Evolutionary conservation across 2,329 filamentous ascomycete species (phyloP), one percentile per base, ranked within the genome.

Genomic region (Fusarium sp.): DNA sequence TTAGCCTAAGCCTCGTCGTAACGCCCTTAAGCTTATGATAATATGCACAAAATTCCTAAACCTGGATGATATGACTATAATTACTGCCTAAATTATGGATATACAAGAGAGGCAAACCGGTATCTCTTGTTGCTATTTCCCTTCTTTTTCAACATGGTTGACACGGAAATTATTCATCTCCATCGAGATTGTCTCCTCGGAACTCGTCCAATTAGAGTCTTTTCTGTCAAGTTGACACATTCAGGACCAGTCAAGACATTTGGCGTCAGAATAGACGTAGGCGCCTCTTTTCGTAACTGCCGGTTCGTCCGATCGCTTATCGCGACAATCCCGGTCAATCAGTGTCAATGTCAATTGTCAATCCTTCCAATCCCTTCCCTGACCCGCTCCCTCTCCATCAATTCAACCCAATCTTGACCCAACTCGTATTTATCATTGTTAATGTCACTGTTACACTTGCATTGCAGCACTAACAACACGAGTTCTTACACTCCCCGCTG

Each of bases 261-360:
- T 20, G 49, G 33, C 20, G 55, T 46, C 30, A 66, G 33, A 48
- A 55, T 46, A 54, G 55, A 20, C 32, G 48, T 37, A 38, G 35
- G 52, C 45, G 45, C 49, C 52, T 50, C 53, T 53, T 64, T 27
- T 26, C 20, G 9, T 46, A 71, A 70, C 56, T 72, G 42, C 67
- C 55, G 55, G 67, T 41, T 60, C 27, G 50, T 42, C 62, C 56
- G 46, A 58, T 70, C 52, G 56, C 62, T 64, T 67, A 68, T 70
- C 69, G 50, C 64, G 56, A 72, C 49, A 66, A 57, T 37, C 69
- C 69, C 35, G 41, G 55, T 56, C 50, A 58, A 64, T 55, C 52
- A 55, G 26, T 46, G 27, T 42, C 37, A 53, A 13, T 33, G 40
- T 26, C 18, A 32, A 46, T 32, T 55, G 27, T 14, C 26, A 61